A percentile compares a stretch with the other conserved stretches of the same genome.
Evolutionary conservation across 202 grass and related monocot species (phyloP).

Genomic region (Zizania palustris): DNA sequence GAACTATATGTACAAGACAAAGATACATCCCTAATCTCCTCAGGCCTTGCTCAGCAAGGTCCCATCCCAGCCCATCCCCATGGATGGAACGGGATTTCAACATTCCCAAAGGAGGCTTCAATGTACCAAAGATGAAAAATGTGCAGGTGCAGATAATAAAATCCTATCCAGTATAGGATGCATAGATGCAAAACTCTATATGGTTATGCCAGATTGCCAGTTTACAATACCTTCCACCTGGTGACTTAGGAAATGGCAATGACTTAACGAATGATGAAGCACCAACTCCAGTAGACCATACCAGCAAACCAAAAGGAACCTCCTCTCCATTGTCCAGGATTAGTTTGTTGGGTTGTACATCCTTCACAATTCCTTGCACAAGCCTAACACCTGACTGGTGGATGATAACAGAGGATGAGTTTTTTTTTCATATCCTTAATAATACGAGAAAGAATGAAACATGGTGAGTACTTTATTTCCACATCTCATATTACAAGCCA

Average conservation of each 20-base stretch:
- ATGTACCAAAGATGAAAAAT: conserved; percentile 14
- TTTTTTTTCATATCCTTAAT: conserved; percentile 35
- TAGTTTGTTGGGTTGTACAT: conserved; percentile 77
- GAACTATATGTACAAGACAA: neutral
- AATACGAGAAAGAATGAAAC: conserved; percentile 34
- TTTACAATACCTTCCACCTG: conserved; percentile 76
- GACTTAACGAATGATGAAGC: conserved; percentile 77
- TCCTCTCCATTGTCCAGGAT: conserved; percentile 82
- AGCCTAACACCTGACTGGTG: conserved; percentile 87
- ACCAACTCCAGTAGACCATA: conserved; percentile 96
- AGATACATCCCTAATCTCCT: neutral
- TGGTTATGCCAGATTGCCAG: conserved; percentile 13
- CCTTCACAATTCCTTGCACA: conserved; percentile 85
- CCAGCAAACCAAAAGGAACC: conserved; percentile 90
- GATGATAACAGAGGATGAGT: conserved; percentile 12
- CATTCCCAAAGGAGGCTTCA: neutral
- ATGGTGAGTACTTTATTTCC: neutral
- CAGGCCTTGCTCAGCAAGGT: too few species aligned
- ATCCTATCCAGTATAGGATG: conserved; percentile 24
- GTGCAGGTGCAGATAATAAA: neutral
- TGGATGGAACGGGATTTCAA: too few species aligned
- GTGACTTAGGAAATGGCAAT: conserved; percentile 81
- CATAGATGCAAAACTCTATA: conserved; percentile 9
- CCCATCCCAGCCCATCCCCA: too few species aligned
- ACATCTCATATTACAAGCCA: neutral